A percentile compares a stretch with the other conserved stretches of the same genome.
Conservation (phyloP, 129 eudicot species). For the Saussurea involucrata region DNA sequence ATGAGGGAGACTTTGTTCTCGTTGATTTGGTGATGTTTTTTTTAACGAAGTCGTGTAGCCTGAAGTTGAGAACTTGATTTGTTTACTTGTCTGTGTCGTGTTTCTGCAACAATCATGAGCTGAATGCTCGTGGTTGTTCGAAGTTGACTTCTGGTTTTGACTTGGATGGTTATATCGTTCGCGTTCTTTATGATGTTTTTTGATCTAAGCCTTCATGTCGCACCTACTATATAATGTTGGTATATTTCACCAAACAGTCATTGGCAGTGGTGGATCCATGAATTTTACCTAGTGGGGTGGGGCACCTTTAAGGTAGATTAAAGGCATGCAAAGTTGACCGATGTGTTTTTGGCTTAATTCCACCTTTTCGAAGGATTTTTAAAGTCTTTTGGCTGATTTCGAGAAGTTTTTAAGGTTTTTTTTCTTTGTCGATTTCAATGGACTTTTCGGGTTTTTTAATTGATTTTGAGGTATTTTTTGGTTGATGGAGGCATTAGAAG, state of each 20-base stretch:
- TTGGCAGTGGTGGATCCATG: too few species aligned
- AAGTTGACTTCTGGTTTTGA: slow-evolving; percentile 24
- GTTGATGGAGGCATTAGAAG: too few species aligned
- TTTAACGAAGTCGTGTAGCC: slow-evolving; percentile 20
- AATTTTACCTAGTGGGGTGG: too few species aligned
- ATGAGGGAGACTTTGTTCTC: slow-evolving; percentile 33
- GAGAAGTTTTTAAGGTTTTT: too few species aligned
- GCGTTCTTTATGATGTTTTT: slow-evolving; percentile 12
- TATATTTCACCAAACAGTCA: background rate
- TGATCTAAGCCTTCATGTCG: background rate
- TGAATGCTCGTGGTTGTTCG: slow-evolving; percentile 15
- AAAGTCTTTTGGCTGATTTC: too few species aligned
- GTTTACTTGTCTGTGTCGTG: slow-evolving; percentile 21
- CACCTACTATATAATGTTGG: background rate
- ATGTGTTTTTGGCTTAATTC: too few species aligned
- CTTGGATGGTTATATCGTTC: slow-evolving; percentile 19
- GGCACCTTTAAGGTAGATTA: too few species aligned
- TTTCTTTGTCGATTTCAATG: too few species aligned
- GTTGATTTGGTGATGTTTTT: slow-evolving; percentile 25
- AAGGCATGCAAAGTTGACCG: too few species aligned
- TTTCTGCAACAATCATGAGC: slow-evolving; percentile 13
- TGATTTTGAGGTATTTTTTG: too few species aligned
- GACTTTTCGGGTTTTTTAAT: too few species aligned
- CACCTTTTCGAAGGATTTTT: too few species aligned
- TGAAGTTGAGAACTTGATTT: slow-evolving; percentile 24